Conservation (phyloP, 129 eudicot species). For the Gnaphalium uliginosum region DNA sequence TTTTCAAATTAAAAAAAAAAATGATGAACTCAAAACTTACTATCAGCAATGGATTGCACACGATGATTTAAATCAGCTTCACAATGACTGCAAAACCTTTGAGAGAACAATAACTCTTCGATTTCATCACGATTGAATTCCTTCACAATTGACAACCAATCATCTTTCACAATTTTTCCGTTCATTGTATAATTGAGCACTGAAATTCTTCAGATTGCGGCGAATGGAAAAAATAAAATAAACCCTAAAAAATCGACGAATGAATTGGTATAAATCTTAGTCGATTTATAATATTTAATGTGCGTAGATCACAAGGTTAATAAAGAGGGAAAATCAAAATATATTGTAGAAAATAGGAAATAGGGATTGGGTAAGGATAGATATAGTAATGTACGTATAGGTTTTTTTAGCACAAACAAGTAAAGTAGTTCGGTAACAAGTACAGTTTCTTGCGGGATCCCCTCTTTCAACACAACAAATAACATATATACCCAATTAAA, state of each 20-base stretch:
- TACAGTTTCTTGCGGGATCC: no score
- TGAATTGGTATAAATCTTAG: neutral
- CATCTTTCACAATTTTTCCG: constrained; percentile 38
- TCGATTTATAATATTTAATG: no score
- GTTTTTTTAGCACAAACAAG: no score
- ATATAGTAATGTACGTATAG: no score
- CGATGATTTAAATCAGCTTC: constrained; percentile 30
- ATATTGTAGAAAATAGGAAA: no score
- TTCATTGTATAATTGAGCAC: constrained; percentile 30
- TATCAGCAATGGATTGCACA: constrained; percentile 18
- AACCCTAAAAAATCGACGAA: neutral
- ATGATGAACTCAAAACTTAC: constrained; percentile 13
- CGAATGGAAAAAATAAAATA: neutral
- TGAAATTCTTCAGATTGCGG: neutral
- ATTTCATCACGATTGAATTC: constrained; percentile 41
- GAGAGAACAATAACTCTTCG: constrained; percentile 38
- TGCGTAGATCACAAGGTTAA: no score
- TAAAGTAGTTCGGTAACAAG: no score
- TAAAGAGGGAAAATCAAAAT: no score
- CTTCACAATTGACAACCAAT: constrained; percentile 28
- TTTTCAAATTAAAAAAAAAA: neutral
- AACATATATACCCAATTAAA: no score
- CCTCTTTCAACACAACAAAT: no score
- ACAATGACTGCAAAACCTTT: constrained; percentile 44
- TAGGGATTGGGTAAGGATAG: no score